phyloP scores from a whole-genome alignment of 768 basidiomycete species.

The Cystoderma amianthinum region DNA sequence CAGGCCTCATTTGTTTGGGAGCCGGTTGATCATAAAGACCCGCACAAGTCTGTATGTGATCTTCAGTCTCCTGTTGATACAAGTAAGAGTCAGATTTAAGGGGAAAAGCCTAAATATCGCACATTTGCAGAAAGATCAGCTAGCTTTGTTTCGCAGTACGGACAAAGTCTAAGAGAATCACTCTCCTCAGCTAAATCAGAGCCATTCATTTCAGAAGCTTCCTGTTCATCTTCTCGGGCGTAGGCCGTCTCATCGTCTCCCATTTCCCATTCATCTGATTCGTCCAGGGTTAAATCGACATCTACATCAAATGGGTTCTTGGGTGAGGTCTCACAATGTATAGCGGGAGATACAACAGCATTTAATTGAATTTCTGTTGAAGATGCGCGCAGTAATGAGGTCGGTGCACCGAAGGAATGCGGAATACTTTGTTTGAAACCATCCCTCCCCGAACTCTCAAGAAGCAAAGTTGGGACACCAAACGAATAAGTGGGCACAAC shows the following conservation, averaged over 20 bases:
- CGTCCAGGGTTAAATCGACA: slow-evolving; percentile 19
- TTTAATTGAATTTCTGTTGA: neutral
- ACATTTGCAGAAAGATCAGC: too few species aligned
- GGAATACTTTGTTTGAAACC: neutral
- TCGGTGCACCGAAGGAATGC: neutral
- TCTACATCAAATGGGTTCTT: slow-evolving; percentile 11
- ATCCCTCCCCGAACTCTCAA: neutral
- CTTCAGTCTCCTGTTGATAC: too few species aligned
- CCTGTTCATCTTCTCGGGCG: slow-evolving; percentile 12
- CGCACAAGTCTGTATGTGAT: too few species aligned
- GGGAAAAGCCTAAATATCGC: too few species aligned
- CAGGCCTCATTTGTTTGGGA: neutral
- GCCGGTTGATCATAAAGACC: too few species aligned
- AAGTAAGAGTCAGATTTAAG: too few species aligned
- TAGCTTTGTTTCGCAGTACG: too few species aligned
- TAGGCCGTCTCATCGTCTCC: slow-evolving; percentile 56
- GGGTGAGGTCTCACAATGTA: neutral
- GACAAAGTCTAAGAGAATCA: too few species aligned
- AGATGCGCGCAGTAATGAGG: neutral
- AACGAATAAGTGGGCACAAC: slow-evolving; percentile 7
- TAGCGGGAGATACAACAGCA: neutral
- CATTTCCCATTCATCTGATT: slow-evolving; percentile 56
- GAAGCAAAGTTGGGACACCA: slow-evolving; percentile 12
- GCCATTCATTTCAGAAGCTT: slow-evolving; percentile 1
- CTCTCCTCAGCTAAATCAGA: too few species aligned